Evolutionary conservation across 257 asterid species (phyloP).

Genomic region (Solanum clarkiae): DNA sequence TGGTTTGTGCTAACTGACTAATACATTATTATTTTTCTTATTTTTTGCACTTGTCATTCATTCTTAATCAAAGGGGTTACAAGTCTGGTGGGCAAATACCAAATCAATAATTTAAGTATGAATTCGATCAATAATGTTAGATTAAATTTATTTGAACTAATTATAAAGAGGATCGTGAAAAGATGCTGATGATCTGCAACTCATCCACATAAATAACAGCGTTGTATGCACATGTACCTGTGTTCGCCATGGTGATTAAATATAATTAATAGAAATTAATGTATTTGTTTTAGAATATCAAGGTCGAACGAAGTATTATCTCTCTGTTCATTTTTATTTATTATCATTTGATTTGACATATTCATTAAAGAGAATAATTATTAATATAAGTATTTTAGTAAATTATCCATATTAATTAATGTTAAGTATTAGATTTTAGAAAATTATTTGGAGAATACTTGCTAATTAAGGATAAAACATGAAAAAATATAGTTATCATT

Average conservation of each 20-base stretch:
- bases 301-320: too few relatives aligned
- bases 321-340: too few relatives aligned
- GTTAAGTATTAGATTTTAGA: too few relatives aligned
- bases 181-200: neutral
- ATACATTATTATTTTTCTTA: too few relatives aligned
- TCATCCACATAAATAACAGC: constrained; percentile 15
- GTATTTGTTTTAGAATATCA: too few relatives aligned
- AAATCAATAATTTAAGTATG: neutral
- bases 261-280: neutral
- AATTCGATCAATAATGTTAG: neutral
- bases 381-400: too few relatives aligned
- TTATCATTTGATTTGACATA: too few relatives aligned
- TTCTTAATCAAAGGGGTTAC: neutral
- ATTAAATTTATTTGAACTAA: neutral
- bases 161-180: neutral
- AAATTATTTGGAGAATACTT: too few relatives aligned
- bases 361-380: too few relatives aligned
- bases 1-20: neutral
- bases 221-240: constrained; percentile 13
- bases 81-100: neutral
- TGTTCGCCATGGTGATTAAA: neutral
- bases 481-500: too few relatives aligned
- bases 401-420: too few relatives aligned
- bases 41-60: neutral
- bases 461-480: too few relatives aligned